Base-by-base conservation (phyloP, 2,329 filamentous ascomycete genomes). In the Coniochaeta hoffmannii region DNA sequence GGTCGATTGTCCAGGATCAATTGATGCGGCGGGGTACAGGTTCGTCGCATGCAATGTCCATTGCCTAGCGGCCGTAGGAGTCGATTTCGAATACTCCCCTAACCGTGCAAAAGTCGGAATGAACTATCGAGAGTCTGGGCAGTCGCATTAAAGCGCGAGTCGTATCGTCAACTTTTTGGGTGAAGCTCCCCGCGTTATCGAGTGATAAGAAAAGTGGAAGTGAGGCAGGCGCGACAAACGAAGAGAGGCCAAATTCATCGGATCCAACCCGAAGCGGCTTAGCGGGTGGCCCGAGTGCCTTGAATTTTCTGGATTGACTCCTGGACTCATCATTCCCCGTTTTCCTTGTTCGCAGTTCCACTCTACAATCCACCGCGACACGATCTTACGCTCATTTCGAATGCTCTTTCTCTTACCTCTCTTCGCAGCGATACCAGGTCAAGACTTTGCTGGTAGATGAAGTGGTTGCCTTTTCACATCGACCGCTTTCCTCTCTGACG, bases 401-500 rank as follows among this genome's bases (percentile, higher is more conserved):
- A 50, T 50, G 49, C 19, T 34, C 49, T 32, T 50, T 34, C 32
- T 22, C 49, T 34, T 32, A 50, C 15, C 28, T 50, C 22, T 24
- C 19, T 11, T 4, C 49, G 32, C 30, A 15, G 49, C 19, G 19
- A 32, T 15, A 34, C 28, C 49, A 14, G 28, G 49, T 28, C 22
- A 28, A 50, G 49, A 26, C 2, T 5, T 12, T 11, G 11, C 15
- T 26, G 10, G 3, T 17, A 34, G n/a, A 24, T 28, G 17, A 26
- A 15, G 8, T 44, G 3, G 3, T 46, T 46, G 3, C 22, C 7
- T 46, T 19, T 19, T 49, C 28, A 28, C 46, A 26, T 44, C n/a
- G n/a, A 53, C 34, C 28, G 50, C 53, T 51, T 53, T 38, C 56
- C 56, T 53, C 65, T 63, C 63, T 24, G n/a, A n/a, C n/a, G n/a